Conservation (phyloP, 805 yeast genomes). For the Scheffersomyces amazonensis region DNA sequence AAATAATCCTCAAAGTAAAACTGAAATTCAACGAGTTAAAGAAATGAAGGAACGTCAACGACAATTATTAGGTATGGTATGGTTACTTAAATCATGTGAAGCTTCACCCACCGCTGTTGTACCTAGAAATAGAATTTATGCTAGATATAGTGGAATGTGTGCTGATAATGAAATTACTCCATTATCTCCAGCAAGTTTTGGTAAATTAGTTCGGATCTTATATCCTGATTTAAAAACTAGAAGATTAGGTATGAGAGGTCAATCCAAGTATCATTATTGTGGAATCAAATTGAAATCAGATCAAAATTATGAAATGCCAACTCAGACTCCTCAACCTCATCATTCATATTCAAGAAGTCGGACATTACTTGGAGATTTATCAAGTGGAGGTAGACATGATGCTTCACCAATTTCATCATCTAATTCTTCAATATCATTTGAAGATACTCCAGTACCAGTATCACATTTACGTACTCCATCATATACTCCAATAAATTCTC, state of each 20-base stretch:
- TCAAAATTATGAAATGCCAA: conserved; percentile 15
- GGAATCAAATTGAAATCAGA: conserved; percentile 55
- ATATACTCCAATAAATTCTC: conserved; percentile 10
- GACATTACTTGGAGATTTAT: neutral
- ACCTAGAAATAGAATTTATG: conserved; percentile 42
- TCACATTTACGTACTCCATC: conserved; percentile 10
- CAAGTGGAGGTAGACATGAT: conserved; percentile 2
- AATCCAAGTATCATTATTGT: conserved; percentile 82
- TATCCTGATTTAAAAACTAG: conserved; percentile 71
- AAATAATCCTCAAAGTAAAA: conserved; percentile 4
- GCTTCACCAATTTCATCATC: conserved; percentile 10
- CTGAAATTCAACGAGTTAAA: conserved; percentile 5
- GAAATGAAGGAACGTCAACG: conserved; percentile 52
- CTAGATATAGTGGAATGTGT: conserved; percentile 38
- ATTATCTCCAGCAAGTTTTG: conserved; percentile 74
- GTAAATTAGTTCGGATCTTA: conserved; percentile 63
- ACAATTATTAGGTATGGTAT: conserved; percentile 79
- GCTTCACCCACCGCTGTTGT: conserved; percentile 37
- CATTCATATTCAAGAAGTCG: neutral
- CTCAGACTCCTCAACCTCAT: conserved; percentile 7
- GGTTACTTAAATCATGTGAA: conserved; percentile 72
- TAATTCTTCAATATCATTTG: conserved; percentile 11
- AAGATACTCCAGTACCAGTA: conserved; percentile 8
- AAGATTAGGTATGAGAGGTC: conserved; percentile 78
- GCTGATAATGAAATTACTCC: conserved; percentile 48